phyloP scores from a whole-genome alignment of 1,139 yeast species.

The Candida smagusa region DNA sequence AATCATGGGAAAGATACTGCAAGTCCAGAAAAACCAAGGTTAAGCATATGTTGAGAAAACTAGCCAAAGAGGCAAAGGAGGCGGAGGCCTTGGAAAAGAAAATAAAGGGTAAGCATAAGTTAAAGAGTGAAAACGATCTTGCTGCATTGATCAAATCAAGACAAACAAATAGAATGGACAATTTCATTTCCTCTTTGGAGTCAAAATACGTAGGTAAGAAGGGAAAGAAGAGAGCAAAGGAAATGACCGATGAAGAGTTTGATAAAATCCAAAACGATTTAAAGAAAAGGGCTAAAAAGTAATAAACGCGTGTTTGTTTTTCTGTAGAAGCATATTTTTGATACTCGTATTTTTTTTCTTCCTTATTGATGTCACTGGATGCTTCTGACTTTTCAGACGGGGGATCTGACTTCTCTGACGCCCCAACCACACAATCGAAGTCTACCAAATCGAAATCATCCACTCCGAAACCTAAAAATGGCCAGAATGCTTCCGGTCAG shows the following conservation, averaged over 20 bases:
- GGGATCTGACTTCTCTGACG: slow-evolving; percentile 7
- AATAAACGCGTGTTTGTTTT: not conserved
- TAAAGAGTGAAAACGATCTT: slow-evolving; percentile 42
- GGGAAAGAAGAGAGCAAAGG: slow-evolving; percentile 33
- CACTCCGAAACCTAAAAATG: slow-evolving; percentile 7
- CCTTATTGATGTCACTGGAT: too few species aligned
- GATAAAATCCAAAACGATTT: slow-evolving; percentile 29
- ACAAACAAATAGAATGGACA: slow-evolving; percentile 42
- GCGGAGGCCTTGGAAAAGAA: slow-evolving; percentile 60
- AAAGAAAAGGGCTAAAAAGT: slow-evolving; percentile 8
- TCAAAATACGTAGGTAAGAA: slow-evolving; percentile 48
- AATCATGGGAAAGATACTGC: slow-evolving; percentile 54
- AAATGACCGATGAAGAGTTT: slow-evolving; percentile 43
- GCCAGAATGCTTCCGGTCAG: slow-evolving; percentile 58
- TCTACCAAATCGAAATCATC: slow-evolving; percentile 4
- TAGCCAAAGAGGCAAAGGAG: slow-evolving; percentile 62
- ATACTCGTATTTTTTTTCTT: too few species aligned
- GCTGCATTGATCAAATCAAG: slow-evolving; percentile 49
- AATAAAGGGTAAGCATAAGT: slow-evolving; percentile 34
- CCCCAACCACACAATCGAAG: not conserved
- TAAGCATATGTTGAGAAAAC: slow-evolving; percentile 42
- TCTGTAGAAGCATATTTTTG: not conserved
- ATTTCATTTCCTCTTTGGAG: slow-evolving; percentile 50
- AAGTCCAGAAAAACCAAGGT: slow-evolving; percentile 45
- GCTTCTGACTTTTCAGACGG: slow-evolving; percentile 4